Evolutionary conservation across 2,329 filamentous ascomycete genomes (phyloP).

Genomic region (Aspergillus texensis): DNA sequence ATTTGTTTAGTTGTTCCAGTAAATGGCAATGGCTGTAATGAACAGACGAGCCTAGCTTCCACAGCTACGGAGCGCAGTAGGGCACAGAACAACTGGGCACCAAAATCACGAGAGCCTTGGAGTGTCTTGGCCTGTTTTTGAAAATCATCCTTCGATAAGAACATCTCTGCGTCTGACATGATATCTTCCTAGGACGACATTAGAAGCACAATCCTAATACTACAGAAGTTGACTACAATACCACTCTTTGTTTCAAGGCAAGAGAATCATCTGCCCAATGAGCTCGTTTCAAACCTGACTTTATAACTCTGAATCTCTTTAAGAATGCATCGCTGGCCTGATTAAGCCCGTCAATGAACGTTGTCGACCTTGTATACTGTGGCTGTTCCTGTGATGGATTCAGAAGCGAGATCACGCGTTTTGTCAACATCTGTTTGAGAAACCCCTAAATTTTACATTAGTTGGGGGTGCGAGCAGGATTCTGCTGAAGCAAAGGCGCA

Average conservation of each 20-base stretch:
- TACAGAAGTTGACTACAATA: conserved; percentile 19
- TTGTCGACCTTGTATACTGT: conserved; percentile 75
- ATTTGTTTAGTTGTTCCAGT: conserved; percentile 49
- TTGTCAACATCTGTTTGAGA: conserved; percentile 67
- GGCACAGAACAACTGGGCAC: conserved; percentile 88
- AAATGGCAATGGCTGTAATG: conserved; percentile 80
- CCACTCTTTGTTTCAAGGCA: conserved; percentile 59
- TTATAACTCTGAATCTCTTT: conserved; percentile 69
- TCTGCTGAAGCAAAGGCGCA: conserved; percentile 24
- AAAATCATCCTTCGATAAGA: conserved; percentile 74
- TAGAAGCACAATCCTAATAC: conserved; percentile 13
- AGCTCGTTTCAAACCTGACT: conserved; percentile 68
- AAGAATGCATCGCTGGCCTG: conserved; percentile 69
- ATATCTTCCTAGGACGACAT: conserved; percentile 52
- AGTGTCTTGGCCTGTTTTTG: conserved; percentile 67
- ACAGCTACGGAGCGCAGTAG: conserved; percentile 81
- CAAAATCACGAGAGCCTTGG: conserved; percentile 83
- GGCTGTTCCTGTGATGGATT: conserved; percentile 68
- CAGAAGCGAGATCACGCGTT: conserved; percentile 67
- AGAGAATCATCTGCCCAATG: conserved; percentile 74
- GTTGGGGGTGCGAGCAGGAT: background rate
- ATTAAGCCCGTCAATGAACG: conserved; percentile 77
- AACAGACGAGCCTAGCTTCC: conserved; percentile 82
- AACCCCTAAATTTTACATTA: conserved; percentile 28
- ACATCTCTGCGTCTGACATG: conserved; percentile 66